Percentiles rank a stretch among this genome's conserved stretches.
phyloP scores from a whole-genome alignment of 352 stramenopile species.

The Globisporangium paddicum region DNA sequence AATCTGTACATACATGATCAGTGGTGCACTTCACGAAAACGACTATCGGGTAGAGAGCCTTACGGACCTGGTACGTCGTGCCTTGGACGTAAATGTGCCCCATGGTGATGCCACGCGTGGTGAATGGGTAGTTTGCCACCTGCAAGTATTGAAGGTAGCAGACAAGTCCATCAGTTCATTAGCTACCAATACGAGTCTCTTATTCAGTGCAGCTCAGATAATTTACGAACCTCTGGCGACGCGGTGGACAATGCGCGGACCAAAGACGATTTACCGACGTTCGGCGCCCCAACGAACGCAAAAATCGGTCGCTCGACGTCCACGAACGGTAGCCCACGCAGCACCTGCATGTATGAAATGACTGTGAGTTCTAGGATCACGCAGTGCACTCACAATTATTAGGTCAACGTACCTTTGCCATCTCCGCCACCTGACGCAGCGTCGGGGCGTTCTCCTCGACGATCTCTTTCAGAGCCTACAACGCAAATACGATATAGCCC shows the following conservation, averaged over 20 bases:
- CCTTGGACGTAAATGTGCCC: slow-evolving; percentile 84
- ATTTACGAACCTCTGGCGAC: slow-evolving; percentile 67
- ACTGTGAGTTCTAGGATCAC: neutral
- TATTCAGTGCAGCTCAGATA: no score
- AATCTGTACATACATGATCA: slow-evolving; percentile 42
- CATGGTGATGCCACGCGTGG: slow-evolving; percentile 84
- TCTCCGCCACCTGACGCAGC: slow-evolving; percentile 46
- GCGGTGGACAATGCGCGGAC: slow-evolving; percentile 76
- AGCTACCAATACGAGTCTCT: neutral
- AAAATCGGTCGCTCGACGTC: slow-evolving; percentile 82
- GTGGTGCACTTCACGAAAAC: neutral
- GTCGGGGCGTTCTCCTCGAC: slow-evolving; percentile 36
- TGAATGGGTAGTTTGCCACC: slow-evolving; percentile 88
- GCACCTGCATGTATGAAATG: slow-evolving; percentile 22
- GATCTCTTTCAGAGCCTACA: slow-evolving; percentile 39
- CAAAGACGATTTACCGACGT: slow-evolving; percentile 85
- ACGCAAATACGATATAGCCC: no score
- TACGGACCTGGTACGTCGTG: slow-evolving; percentile 62
- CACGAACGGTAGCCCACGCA: slow-evolving; percentile 71
- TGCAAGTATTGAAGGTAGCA: slow-evolving; percentile 9
- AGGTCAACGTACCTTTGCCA: slow-evolving; percentile 41
- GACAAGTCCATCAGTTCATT: neutral
- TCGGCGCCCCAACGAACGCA: slow-evolving; percentile 77
- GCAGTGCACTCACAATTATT: no score
- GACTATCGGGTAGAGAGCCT: neutral